These are phyloP conservation scores for Cucurbita maxima DNA, from an alignment of 306 rosid species.

Conservation along the genomic window DNA sequence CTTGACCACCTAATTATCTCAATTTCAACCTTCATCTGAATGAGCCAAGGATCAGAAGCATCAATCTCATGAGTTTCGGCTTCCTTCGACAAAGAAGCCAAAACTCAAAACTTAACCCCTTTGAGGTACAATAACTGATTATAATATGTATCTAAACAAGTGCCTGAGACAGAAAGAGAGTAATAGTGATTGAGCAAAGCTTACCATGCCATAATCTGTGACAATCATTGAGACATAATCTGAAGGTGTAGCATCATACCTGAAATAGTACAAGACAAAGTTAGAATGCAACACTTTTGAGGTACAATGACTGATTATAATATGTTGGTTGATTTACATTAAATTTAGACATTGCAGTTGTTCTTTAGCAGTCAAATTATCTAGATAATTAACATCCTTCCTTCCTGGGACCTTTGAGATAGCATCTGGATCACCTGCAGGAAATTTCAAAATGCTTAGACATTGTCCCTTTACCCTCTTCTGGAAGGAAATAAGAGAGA, in stretches of 20 bases:
- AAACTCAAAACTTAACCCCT: too few relatives aligned
- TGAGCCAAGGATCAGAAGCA: not conserved
- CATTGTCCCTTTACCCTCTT: conserved; percentile 2
- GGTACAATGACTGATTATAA: not conserved
- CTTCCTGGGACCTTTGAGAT: conserved; percentile 59
- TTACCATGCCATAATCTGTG: conserved; percentile 92
- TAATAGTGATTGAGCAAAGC: not conserved
- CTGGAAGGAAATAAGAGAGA: not conserved
- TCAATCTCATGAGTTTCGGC: not conserved
- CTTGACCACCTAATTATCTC: not conserved
- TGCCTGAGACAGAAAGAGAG: not conserved
- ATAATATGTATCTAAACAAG: not conserved
- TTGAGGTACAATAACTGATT: too few relatives aligned
- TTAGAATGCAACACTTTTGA: not conserved
- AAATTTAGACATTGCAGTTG: conserved; percentile 65
- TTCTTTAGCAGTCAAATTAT: conserved; percentile 32
- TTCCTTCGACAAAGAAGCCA: not conserved
- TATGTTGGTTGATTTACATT: conserved; percentile 20
- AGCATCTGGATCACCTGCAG: conserved; percentile 62
- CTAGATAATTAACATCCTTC: conserved; percentile 38
- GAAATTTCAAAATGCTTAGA: conserved; percentile 15
- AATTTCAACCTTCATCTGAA: not conserved
- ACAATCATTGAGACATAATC: conserved; percentile 71
- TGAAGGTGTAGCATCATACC: conserved; percentile 79
- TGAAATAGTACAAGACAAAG: conserved; percentile 7